Evolutionary conservation across 139 green algal species (phyloP).

Genomic region (Mesotaenium endlicherianum): DNA sequence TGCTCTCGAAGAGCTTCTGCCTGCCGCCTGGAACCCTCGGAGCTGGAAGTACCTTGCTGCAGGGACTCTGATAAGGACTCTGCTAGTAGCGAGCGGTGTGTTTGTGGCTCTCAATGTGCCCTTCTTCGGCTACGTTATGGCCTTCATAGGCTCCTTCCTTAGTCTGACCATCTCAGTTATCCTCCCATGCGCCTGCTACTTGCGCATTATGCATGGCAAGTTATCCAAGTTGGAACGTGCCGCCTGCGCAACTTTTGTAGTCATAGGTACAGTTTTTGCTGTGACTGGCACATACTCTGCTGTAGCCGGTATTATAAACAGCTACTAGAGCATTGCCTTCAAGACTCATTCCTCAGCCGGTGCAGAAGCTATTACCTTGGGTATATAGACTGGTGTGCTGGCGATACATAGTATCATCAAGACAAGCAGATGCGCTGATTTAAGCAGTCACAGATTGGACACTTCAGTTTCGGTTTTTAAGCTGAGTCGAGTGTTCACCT

Average conservation of each 20-base stretch:
- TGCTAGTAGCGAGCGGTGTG: conserved; percentile 15
- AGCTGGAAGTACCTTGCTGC: neutral
- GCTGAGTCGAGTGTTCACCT: too few species aligned
- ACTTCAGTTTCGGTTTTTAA: too few species aligned
- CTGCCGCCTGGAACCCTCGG: neutral
- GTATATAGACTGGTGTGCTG: too few species aligned
- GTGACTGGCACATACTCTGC: neutral
- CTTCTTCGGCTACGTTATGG: conserved; percentile 45
- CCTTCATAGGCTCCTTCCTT: conserved; percentile 49
- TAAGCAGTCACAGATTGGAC: too few species aligned
- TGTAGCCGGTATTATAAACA: neutral
- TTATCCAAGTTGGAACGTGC: neutral
- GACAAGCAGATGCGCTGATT: too few species aligned
- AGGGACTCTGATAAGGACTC: conserved; percentile 21
- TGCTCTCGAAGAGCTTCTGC: conserved; percentile 37
- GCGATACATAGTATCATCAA: too few species aligned
- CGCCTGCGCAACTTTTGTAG: neutral
- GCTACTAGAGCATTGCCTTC: too few species aligned
- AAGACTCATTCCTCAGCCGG: too few species aligned
- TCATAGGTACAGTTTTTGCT: neutral
- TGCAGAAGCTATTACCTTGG: too few species aligned
- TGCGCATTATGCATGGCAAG: conserved; percentile 18
- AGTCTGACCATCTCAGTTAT: conserved; percentile 36
- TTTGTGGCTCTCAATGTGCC: conserved; percentile 24
- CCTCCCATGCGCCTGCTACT: conserved; percentile 38